Percentiles rank a stretch among this genome's conserved stretches.
Conservation (phyloP, 2,329 filamentous ascomycete species). For the Taxawa tesnikishii region DNA sequence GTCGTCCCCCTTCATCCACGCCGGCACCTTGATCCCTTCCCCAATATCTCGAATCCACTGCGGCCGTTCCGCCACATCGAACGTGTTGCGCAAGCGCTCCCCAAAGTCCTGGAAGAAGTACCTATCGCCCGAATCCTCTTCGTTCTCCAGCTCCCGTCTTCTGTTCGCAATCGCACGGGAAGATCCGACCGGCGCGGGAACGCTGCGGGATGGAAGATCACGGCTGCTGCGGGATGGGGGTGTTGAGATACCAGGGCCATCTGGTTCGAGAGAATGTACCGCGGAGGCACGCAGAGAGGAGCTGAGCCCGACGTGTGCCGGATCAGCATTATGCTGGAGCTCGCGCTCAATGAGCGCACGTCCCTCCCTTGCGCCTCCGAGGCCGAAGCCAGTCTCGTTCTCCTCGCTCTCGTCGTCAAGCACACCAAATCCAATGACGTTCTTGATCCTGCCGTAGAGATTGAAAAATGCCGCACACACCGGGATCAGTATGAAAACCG, state of each 20-base stretch:
- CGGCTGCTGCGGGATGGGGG: constrained; percentile 3
- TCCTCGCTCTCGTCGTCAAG: constrained; percentile 63
- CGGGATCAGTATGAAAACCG: constrained; percentile 74
- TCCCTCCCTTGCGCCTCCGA: constrained; percentile 83
- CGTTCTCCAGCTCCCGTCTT: constrained; percentile 9
- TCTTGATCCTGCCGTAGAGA: constrained; percentile 70
- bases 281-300: constrained; percentile 10
- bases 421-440: constrained; percentile 66
- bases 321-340: constrained; percentile 30
- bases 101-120: constrained; percentile 76
- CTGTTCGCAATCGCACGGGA: constrained; percentile 10
- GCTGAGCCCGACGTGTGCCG: constrained; percentile 23
- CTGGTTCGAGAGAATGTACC: neutral
- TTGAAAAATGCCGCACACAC: constrained; percentile 80
- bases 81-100: constrained; percentile 80
- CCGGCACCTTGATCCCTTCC: constrained; percentile 59
- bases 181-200: neutral
- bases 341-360: constrained; percentile 83
- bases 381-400: constrained; percentile 53
- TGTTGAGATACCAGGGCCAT: constrained; percentile 3
- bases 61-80: constrained; percentile 71
- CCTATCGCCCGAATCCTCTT: constrained; percentile 50
- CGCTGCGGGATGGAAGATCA: constrained; percentile 2
- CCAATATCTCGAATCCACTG: constrained; percentile 68
- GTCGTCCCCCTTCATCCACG: constrained; percentile 57